These are phyloP conservation scores for Cicer arietinum DNA, from an alignment of 306 rosid genomes.

Conservation along the genomic window DNA sequence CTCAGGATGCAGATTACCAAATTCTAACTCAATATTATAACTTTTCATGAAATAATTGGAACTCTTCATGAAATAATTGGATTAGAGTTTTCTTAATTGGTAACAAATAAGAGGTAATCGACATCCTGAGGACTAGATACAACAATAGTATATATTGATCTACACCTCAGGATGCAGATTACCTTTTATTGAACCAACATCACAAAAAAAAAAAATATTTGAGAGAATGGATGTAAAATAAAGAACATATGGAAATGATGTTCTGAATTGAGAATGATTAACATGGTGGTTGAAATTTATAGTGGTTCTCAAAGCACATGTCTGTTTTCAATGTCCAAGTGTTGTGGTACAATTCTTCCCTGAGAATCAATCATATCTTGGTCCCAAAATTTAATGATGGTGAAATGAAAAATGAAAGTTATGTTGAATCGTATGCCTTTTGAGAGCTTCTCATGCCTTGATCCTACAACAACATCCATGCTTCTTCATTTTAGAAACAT, in stretches of 20 bases:
- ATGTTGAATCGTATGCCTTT: neutral
- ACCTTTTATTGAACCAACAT: neutral
- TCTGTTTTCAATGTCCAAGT: neutral
- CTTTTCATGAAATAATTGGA: no score
- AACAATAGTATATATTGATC: neutral
- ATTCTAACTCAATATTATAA: neutral
- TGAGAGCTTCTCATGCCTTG: no score
- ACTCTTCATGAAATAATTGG: no score
- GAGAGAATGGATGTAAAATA: neutral
- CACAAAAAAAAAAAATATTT: neutral
- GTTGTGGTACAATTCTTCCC: neutral
- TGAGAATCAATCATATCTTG: neutral
- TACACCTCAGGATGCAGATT: slow-evolving; percentile 14
- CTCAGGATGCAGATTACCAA: neutral
- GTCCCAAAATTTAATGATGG: neutral
- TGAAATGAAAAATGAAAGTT: neutral
- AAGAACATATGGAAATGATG: neutral
- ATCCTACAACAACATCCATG: no score
- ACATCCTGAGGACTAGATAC: neutral
- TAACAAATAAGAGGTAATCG: neutral
- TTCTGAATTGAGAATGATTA: neutral
- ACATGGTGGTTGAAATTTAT: neutral
- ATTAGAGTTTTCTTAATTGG: neutral
- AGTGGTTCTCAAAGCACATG: neutral
- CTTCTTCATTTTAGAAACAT: no score